Base-by-base conservation (phyloP, 768 basidiomycete genomes). In the Pulveroboletus sp. region DNA sequence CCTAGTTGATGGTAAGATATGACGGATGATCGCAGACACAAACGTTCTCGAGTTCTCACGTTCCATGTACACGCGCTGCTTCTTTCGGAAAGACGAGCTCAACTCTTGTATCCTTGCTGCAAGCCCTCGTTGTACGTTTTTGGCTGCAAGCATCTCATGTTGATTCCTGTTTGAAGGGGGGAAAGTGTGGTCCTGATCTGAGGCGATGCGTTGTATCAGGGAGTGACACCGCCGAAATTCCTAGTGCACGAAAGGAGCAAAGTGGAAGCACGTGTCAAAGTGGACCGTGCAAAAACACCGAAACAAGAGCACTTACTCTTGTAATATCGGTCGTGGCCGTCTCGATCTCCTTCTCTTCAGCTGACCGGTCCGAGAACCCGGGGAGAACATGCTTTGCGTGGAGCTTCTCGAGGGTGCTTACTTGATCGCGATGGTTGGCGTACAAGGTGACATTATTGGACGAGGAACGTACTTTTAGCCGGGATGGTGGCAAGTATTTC, bases 61-160 rank as follows among this genome's bases (percentile, higher is more conserved):
- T 72, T 96, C 89, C 89, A 99, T 89, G 69, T 97, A 98, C 27
- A 95, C 89, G 51, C 92, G 85, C 71, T 99, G 96, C 74, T 95
- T 98, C 77, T 96, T 97, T 54, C 96, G 82, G 65, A 99, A 97
- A 12, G 83, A 76, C 19, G 86, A 87, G 60, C 92, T 94, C 45
- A 93, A 76, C 59, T 93, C 91, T 72, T 98, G 96, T 12, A 97
- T 82, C 68, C 93, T 93, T 31, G 89, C 92, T n/a, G 96, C 96
- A 45, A 99, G 81, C 19, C 85, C 93, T 35, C 93, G 82, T 68
- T 98, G 96, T 19, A 97, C 90, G 66, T 99, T 98, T 73, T 89
- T 89, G 29, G 91, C 87, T 2, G 93, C 81, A 34, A 82, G 73
- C 9, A 73, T 71, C 58, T 85, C 79, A 53, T 78, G 73, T 49